phyloP scores from a whole-genome alignment of 495 filamentous ascomycete genomes.

The Penicillium manginii region DNA sequence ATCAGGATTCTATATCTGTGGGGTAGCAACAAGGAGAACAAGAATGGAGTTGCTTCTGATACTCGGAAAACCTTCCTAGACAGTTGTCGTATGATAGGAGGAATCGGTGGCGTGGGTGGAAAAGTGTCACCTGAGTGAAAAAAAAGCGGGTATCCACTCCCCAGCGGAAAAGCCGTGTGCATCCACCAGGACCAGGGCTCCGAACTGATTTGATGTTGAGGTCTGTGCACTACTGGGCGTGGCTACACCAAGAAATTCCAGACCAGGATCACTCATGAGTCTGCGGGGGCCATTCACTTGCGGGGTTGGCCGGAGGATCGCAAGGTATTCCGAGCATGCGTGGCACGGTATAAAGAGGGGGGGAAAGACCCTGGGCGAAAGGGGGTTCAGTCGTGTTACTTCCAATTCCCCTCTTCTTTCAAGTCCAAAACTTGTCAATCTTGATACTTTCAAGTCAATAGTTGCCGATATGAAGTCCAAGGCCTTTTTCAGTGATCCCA shows the following conservation, averaged over 20 bases:
- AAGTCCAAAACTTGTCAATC: background rate
- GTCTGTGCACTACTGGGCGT: slow-evolving; percentile 9
- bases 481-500: slow-evolving; percentile 15
- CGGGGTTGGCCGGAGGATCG: slow-evolving; percentile 7
- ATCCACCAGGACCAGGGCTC: background rate
- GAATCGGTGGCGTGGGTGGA: background rate
- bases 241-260: slow-evolving; percentile 5
- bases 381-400: slow-evolving; percentile 1
- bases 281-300: slow-evolving; percentile 9
- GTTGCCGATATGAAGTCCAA: slow-evolving; percentile 12
- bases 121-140: slow-evolving; percentile 9
- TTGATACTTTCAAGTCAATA: background rate
- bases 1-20: slow-evolving; percentile 9
- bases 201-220: background rate
- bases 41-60: slow-evolving; percentile 8
- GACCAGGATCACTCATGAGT: slow-evolving; percentile 1
- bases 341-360: slow-evolving; percentile 8
- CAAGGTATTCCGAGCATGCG: slow-evolving; percentile 8
- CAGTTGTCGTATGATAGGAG: background rate
- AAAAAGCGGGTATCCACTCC: slow-evolving; percentile 2
- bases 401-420: background rate
- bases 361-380: background rate
- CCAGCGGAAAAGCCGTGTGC: background rate
- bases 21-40: background rate
- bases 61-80: slow-evolving; percentile 14